Base-by-base conservation (phyloP, 169 alveolate species). In the Blepharisma undulans region DNA sequence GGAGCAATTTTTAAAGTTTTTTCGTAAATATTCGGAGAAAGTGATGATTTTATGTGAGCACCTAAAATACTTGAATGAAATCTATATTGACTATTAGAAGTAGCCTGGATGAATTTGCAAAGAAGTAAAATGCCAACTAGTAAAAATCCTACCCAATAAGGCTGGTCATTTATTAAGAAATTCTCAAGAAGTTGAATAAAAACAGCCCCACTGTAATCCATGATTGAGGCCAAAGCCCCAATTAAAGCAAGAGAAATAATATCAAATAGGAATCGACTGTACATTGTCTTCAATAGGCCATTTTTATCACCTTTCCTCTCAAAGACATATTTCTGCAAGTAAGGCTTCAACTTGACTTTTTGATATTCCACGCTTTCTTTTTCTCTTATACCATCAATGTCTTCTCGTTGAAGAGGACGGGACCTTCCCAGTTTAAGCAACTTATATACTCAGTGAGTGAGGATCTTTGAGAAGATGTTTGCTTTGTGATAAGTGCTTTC, bases 141-240 rank as follows among this genome's bases (percentile, higher is more conserved):
- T n/a, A 29, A n/a, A 33, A 84, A 33, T 25, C 89, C 89, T 19
- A n/a, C 19, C 78, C 89, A 84, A 25, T 22, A 22, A 33, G 89
- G 89, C 30, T 34, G 77, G 36, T 84, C 89, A 60, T 30, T 21
- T 0, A 25, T 25, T 30, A 84, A 8, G 78, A 22, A 84, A 25
- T 59, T 30, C 36, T 34, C 74, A 8, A 84, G 18, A 25, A 84
- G 78, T n/a, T 25, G 27, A 22, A 84, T 30, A 59, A 84, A 84
- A 8, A 60, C 30, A 25, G 89, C 61, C 18, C 79, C 78, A n/a
- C 34, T n/a, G n/a, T 32, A 84, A 25, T 84, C 89, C 74, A 84
- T n/a, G 7, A 60, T n/a, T 4, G 78, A n/a, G 8, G 78, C 27
- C 22, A 34, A 48, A 48, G 36, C 1, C 0, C 78, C 79, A n/a